Base-by-base conservation (phyloP, 1,284 basidiomycete genomes). In the Waitea zeae region DNA sequence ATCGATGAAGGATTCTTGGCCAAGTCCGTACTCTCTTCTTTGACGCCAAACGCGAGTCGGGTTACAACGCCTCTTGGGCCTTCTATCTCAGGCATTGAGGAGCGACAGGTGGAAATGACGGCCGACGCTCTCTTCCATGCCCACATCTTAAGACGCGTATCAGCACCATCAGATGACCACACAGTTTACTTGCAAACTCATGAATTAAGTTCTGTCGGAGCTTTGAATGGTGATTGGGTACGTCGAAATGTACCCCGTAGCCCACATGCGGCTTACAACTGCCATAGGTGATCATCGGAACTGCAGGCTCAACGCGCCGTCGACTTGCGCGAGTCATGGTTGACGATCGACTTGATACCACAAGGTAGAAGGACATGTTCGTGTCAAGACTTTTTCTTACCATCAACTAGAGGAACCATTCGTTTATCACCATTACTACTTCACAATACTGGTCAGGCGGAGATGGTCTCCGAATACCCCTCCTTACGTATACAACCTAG, bases 201-300 rank as follows among this genome's bases (percentile, higher is more conserved):
- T 13, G 77, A 83, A 35, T 60, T 96, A 12, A 73, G 72, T 9
- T 62, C 64, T 33, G 55, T 88, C 18, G 89, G 88, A 1, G 56
- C 84, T 3, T 70, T 92, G 42, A 75, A 76, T 43, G 83, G 84
- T 20, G 87, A 95, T 51, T 93, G 89, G 89, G 88, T 86, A 46
- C 44, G 76, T 12, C 9, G 9, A 15, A 30, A 17, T 30, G 6
- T 30, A 6, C 15, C 29, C 7, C n/a, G 24, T 26, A 9, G n/a
- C n/a, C n/a, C 24, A 26, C 20, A 30, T 30, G 5, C 15, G 12
- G 19, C 12, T 28, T 33, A 13, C 26, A 38, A n/a, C n/a, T 32
- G 41, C 39, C 30, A 39, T 40, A 35, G 37, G 39, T 17, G 30
- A 26, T 26, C 9, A 26, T 26, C 24, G 24, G n/a, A 26, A 26